Conservation (phyloP, 768 basidiomycete species). For the Mycena latifolia region DNA sequence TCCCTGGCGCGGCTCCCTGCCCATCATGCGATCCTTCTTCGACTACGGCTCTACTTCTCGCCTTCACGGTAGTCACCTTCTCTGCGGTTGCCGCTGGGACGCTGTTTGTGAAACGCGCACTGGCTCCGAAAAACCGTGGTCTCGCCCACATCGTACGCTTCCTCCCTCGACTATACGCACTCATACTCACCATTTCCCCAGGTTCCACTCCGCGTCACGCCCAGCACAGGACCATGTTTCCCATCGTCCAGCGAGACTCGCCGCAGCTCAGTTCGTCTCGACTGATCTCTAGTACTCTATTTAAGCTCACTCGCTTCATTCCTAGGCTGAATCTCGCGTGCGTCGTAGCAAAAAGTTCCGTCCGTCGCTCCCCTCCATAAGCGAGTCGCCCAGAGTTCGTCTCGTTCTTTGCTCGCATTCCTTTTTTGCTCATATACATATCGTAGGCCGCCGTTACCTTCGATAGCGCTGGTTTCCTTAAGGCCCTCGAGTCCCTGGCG, state of each 20-base stretch:
- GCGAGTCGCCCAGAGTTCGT: slow-evolving; percentile 3
- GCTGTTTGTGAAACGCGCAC: neutral
- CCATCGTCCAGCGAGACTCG: slow-evolving; percentile 2
- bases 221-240: neutral
- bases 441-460: neutral
- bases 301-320: neutral
- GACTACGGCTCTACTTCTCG: neutral
- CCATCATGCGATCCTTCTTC: neutral
- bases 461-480: slow-evolving; percentile 1
- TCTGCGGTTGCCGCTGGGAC: neutral
- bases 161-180: no score
- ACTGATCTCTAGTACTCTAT: neutral
- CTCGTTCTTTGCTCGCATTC: no score
- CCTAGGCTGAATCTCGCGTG: neutral
- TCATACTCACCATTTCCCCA: neutral
- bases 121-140: neutral
- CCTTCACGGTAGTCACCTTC: neutral
- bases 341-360: neutral
- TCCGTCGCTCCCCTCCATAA: neutral
- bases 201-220: neutral
- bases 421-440: neutral
- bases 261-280: neutral
- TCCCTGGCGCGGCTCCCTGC: neutral
- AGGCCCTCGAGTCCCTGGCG: slow-evolving; percentile 1
- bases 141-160: neutral